phyloP scores from a whole-genome alignment of 768 basidiomycete species.

The Bullera alba region DNA sequence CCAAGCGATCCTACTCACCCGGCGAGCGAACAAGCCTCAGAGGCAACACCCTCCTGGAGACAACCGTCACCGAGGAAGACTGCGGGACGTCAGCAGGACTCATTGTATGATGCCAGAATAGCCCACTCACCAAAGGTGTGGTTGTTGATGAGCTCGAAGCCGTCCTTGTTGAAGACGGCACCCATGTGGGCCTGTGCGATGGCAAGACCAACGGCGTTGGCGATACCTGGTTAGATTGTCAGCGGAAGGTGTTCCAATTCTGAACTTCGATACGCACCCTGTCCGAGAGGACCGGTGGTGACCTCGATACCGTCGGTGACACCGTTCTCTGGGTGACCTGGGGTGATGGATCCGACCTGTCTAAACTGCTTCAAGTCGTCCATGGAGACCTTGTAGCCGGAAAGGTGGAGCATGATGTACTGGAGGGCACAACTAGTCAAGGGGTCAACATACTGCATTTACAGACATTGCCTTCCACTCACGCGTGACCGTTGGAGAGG shows the following conservation, averaged over 20 bases:
- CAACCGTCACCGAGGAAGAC: slow-evolving; percentile 93
- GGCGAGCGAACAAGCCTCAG: slow-evolving; percentile 83
- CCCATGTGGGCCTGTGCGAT: slow-evolving; percentile 86
- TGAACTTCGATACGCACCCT: slow-evolving; percentile 52
- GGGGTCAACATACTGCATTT: not conserved
- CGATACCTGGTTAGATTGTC: slow-evolving; percentile 56
- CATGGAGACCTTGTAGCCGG: slow-evolving; percentile 84
- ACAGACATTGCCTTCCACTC: slow-evolving; percentile 7
- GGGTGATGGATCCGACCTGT: slow-evolving; percentile 80
- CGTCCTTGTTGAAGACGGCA: slow-evolving; percentile 82
- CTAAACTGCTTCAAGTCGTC: slow-evolving; percentile 92
- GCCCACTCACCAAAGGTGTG: slow-evolving; percentile 75
- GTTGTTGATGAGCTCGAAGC: slow-evolving; percentile 69
- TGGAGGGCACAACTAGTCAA: slow-evolving; percentile 83
- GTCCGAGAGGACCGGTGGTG: slow-evolving; percentile 92
- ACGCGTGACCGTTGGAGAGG: slow-evolving; percentile 80
- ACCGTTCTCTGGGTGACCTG: slow-evolving; percentile 80
- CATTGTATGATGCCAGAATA: slow-evolving; percentile 6
- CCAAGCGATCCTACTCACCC: slow-evolving; percentile 49
- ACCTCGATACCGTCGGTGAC: slow-evolving; percentile 67
- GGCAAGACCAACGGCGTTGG: slow-evolving; percentile 86
- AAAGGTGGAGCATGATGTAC: slow-evolving; percentile 82
- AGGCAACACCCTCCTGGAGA: slow-evolving; percentile 93
- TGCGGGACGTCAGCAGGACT: slow-evolving; percentile 42
- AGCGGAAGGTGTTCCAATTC: not conserved